Evolutionary conservation across 140 eudicot species (phyloP), one percentile per base, ranked within the genome.

Genomic region (Stevia rebaudiana): DNA sequence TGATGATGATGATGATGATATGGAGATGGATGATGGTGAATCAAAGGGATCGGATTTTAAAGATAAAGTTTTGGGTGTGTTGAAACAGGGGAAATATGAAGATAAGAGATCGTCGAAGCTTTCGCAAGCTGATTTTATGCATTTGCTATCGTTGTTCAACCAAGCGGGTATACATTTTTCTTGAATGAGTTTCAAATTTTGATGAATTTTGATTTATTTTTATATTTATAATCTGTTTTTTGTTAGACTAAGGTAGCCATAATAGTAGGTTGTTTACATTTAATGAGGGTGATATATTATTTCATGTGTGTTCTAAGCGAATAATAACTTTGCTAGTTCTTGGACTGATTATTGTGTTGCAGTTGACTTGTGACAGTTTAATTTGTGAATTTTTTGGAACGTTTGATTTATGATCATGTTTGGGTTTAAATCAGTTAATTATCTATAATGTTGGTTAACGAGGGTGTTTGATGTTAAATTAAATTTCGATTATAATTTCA

Each of bases 161-260:
- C 66, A 79, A 74, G 95, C 84, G 57, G 96, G 95, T 25, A 88
- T 91, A 18, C 98, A 91, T 72, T 91, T 91, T 72, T 78, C 90
- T 58, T 88, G 64, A 74, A 18, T 28, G 46, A 35, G 37, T 33
- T 55, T 31, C 46, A 58, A 40, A 6, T 37, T 16, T 30, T 52
- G 0, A 5, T 39, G 21, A n/a, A 13, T 23, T 68, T 12, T 43
- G 49, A 28, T 28, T 28, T 28, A 28, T 28, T 4, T 28, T 28
- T 28, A 28, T 28, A 28, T 28, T 4, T 28, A 5, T 0, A 24
- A 39, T 61, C 16, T 44, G 28, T 67, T 52, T 33, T 67, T 50
- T 18, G 9, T 11, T 18, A 48, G 31, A 17, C 50, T 3, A 5
- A 69, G 44, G 12, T 12, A 0, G 28, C n/a, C n/a, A n/a, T n/a